Percentiles rank a stretch among this genome's conserved stretches.
phyloP scores from a whole-genome alignment of 306 rosid species.

The Vachellia pachyceras region DNA sequence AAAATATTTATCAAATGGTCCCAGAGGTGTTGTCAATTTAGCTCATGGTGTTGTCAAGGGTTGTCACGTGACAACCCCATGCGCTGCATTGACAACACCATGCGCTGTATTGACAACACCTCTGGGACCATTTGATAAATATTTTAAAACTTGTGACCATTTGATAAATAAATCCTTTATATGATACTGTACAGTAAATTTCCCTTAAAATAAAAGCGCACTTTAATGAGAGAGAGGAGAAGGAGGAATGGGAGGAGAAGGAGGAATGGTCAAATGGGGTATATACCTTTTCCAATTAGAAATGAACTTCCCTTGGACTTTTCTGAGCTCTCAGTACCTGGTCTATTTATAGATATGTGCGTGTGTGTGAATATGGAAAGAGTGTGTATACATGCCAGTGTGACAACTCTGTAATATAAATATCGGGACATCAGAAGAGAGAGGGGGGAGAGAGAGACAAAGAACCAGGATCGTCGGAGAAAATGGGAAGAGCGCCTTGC shows the following conservation, averaged over 20 bases:
- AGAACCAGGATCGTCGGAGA: background rate
- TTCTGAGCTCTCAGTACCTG: background rate
- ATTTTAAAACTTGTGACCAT: too few relatives aligned
- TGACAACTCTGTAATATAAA: conserved; percentile 8
- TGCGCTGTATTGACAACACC: too few relatives aligned
- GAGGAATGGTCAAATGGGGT: background rate
- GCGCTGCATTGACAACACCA: too few relatives aligned
- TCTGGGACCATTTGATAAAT: too few relatives aligned
- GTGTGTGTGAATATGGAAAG: background rate
- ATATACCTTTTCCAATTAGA: background rate
- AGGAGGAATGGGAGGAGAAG: background rate
- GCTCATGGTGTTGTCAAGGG: too few relatives aligned
- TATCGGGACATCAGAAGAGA: background rate
- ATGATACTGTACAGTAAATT: too few relatives aligned
- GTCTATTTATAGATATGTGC: background rate
- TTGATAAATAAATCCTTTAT: too few relatives aligned
- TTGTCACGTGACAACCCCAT: too few relatives aligned
- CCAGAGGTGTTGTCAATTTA: too few relatives aligned
- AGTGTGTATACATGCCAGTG: background rate
- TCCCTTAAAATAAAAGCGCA: background rate
- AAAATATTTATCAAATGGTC: too few relatives aligned
- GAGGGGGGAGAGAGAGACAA: background rate
- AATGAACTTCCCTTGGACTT: conserved; percentile 1
- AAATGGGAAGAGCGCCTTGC: conserved; percentile 93
- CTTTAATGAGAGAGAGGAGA: background rate